Evolutionary conservation across 176 grass and related monocot genomes (phyloP).

Genomic region (Rhynchospora pubera): DNA sequence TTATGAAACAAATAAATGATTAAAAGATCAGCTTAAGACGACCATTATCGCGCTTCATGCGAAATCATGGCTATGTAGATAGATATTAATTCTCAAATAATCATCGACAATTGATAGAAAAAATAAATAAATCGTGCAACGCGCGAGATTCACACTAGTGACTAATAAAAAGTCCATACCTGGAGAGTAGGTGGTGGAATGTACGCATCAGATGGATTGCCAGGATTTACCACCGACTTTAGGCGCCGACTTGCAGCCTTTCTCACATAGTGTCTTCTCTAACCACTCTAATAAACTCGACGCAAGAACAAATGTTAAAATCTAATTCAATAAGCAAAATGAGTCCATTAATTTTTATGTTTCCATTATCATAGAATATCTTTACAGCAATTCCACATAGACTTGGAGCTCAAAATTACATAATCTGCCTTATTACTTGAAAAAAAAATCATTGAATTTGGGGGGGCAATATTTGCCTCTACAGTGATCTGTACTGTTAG

Average conservation of each 20-base stretch:
- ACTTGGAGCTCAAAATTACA: not conserved
- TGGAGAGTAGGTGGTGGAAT: slow-evolving; percentile 53
- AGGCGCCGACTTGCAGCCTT: slow-evolving; percentile 44
- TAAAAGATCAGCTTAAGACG: too few species aligned
- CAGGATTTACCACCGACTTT: slow-evolving; percentile 98
- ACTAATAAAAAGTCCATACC: slow-evolving; percentile 19
- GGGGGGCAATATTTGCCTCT: not conserved
- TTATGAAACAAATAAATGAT: too few species aligned
- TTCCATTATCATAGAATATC: not conserved
- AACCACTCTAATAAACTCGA: slow-evolving; percentile 64
- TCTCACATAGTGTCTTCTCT: slow-evolving; percentile 48
- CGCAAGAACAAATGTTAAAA: slow-evolving; percentile 27
- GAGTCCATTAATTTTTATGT: not conserved
- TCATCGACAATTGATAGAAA: too few species aligned
- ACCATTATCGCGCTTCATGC: too few species aligned
- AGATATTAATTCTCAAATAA: too few species aligned
- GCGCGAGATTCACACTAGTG: too few species aligned
- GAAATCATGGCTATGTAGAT: too few species aligned
- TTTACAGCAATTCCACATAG: not conserved
- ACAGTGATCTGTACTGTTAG: not conserved
- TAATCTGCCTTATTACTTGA: not conserved
- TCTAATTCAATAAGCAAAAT: not conserved
- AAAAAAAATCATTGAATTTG: not conserved
- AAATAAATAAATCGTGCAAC: too few species aligned
- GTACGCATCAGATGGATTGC: slow-evolving; percentile 83